Base-by-base conservation (phyloP, 1,284 basidiomycete species). In the Trametes polyzona region DNA sequence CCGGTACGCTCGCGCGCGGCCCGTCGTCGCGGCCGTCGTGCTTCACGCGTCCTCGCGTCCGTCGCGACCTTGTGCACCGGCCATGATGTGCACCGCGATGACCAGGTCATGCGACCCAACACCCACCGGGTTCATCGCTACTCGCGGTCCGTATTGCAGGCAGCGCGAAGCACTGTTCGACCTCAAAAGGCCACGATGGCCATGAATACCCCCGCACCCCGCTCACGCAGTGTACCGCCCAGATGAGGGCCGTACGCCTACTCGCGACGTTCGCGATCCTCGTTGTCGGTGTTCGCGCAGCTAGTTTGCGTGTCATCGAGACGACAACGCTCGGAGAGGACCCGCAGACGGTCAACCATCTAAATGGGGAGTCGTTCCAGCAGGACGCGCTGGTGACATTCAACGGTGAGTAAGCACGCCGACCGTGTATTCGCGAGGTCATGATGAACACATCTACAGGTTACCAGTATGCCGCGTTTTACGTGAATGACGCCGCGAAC, bases 281-380 rank as follows among this genome's bases (percentile, higher is more conserved):
- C 8, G 36, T n/a, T 4, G 21, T 4, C 4, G 32, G 32, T 3
- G 58, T 46, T 2, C 52, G 53, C 21, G 54, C 57, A 14, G 55
- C 54, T 3, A 60, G 57, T 6, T 17, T 71, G 26, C 66, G 53
- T 24, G 55, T 72, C 3, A 42, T 73, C 23, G 60, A 59, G 7
- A 59, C 64, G 3, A 71, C 71, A 4, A 67, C 67, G 4, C 68
- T 78, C 3, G 76, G 75, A 10, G 58, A 57, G 14, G 73, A 76
- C 57, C 75, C 77, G 6, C 67, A 69, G 47, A 76, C 76, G 0
- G 68, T 72, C 6, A 76, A 79, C 59, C 61, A 73, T 19, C 67
- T 79, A n/a, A 78, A 78, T 47, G 77, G 77, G 17, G 77, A 75
- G 55, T 76, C 76, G 7, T 79, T 77, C 57, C 76, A 78, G 57